Percentiles rank a stretch among this genome's conserved stretches.
phyloP scores from a whole-genome alignment of 257 asterid genomes.

The Solanum pennellii region DNA sequence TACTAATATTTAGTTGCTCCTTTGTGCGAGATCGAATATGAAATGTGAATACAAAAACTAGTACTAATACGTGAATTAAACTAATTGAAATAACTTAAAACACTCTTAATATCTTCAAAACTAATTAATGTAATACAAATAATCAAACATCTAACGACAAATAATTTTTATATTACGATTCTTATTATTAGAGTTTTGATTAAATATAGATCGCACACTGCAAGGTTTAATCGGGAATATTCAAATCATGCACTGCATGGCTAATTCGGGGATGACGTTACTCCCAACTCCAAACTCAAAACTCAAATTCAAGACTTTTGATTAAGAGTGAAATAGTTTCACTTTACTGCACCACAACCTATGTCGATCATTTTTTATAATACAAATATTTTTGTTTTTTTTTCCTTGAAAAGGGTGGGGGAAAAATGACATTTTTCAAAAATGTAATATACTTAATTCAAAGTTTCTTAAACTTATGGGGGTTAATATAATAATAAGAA shows the following conservation, averaged over 20 bases:
- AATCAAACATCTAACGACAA: neutral
- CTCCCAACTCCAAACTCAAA: too few species aligned
- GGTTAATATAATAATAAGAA: neutral
- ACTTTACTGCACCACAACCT: rapidly evolving
- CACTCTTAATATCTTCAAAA: neutral
- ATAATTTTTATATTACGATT: neutral
- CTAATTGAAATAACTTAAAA: neutral
- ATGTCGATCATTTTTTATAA: neutral
- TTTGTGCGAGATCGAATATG: neutral
- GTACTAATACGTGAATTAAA: neutral
- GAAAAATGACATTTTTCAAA: neutral
- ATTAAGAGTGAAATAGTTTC: too few species aligned
- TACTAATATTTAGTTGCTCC: neutral
- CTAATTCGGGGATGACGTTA: neutral
- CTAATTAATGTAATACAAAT: neutral
- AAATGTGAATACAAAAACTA: neutral
- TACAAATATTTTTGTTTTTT: neutral
- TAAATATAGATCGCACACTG: too few species aligned
- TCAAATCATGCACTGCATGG: neutral
- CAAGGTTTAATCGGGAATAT: too few species aligned
- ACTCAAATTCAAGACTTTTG: too few species aligned
- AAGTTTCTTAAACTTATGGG: neutral
- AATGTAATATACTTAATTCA: neutral
- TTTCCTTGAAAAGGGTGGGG: neutral
- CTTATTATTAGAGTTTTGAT: rapidly evolving